Base-by-base conservation (phyloP, 352 stramenopile genomes). In the Pythium dissotocum region DNA sequence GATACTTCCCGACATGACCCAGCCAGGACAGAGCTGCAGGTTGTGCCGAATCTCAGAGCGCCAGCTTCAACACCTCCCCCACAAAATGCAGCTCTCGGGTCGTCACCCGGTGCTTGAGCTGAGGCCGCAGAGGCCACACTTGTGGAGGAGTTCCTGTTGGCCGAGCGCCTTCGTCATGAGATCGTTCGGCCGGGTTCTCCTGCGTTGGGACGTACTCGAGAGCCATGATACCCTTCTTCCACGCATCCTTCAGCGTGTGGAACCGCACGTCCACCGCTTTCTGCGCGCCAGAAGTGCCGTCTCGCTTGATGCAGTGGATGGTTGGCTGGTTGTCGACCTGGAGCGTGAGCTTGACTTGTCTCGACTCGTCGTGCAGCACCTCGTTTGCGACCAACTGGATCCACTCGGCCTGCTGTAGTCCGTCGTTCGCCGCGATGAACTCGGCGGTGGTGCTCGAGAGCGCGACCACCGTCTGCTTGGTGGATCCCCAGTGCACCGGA, bases 241-340 rank as follows among this genome's bases (percentile, higher is more conserved):
- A 58, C 2, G 46, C 44, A 7, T 73, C 68, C 51, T 69, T 67
- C 2, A 73, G 21, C 2, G 42, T 40, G 35, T 73, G 54, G 32
- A 64, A 71, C 8, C 52, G 28, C 2, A 65, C 58, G 44, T 75
- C 72, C 1, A 76, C 69, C 13, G 70, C 46, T 35, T 78, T 78
- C 26, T 65, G 57, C 3, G n/a, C 6, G 13, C 33, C 26, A 30
- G 24, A 40, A 2, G n/a, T 36, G 52, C 28, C 30, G 2, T 58
- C 30, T 18, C 30, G 24, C 30, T 58, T 58, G 52, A 58, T 58
- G 4, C 52, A 8, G n/a, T 61, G 32, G 13, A 48, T 61, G n/a
- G 55, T 30, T 13, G 55, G 55, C 33, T 49, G 32, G n/a, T 33
- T 61, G 55, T 61, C 55, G 32, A 61, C 16, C 6, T 26, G 35